Conservation (phyloP, 2,329 filamentous ascomycete genomes). For the Talaromyces verruculosus region DNA sequence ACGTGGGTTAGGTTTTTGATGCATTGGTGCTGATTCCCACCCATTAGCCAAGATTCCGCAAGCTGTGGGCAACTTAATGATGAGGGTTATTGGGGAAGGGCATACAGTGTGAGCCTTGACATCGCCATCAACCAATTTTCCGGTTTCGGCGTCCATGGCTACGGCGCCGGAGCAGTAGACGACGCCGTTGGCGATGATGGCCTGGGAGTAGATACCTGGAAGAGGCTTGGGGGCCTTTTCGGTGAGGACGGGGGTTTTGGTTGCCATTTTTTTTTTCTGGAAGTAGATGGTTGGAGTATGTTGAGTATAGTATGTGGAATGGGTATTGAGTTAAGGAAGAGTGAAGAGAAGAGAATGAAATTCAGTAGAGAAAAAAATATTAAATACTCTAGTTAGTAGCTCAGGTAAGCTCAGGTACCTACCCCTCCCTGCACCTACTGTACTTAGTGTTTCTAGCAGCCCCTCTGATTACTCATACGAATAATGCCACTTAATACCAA, state of each 20-base stretch:
- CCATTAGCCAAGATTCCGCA: not conserved
- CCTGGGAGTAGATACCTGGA: conserved; percentile 59
- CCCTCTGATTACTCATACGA: not conserved
- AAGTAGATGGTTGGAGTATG: too few relatives aligned
- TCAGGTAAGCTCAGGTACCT: not conserved
- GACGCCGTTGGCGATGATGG: conserved; percentile 62
- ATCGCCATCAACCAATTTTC: conserved; percentile 56
- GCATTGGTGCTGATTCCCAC: conserved; percentile 47
- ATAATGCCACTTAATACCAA: not conserved
- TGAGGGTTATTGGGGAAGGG: not conserved
- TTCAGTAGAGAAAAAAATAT: not conserved
- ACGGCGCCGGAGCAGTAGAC: conserved; percentile 70
- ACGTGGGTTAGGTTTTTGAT: conserved; percentile 61
- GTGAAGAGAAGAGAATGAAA: not conserved
- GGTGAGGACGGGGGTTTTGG: conserved; percentile 46
- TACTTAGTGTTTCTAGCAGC: not conserved
- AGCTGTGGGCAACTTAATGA: not conserved
- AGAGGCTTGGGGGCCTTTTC: conserved; percentile 53
- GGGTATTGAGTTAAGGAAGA: not conserved
- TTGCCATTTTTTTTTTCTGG: conserved; percentile 32
- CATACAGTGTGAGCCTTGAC: conserved; percentile 57
- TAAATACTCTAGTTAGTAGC: not conserved
- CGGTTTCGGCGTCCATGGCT: conserved; percentile 57
- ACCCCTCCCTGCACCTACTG: not conserved
- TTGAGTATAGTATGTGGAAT: not conserved